Evolutionary conservation across 1,139 yeast species (phyloP).

Genomic region (Suhomyces terraborum): DNA sequence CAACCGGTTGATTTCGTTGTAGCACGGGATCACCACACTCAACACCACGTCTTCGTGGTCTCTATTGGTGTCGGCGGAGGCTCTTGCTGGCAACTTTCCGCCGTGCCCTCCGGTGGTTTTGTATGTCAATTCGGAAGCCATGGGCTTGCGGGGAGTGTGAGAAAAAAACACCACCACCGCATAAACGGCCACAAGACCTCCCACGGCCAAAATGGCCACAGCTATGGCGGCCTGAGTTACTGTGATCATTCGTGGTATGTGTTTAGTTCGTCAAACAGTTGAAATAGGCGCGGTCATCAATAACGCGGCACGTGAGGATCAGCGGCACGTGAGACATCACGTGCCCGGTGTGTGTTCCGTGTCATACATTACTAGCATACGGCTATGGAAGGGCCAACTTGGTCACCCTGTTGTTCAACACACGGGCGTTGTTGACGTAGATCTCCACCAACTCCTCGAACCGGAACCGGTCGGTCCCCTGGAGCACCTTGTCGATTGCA

Average conservation of each 20-base stretch:
- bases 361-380: too few species aligned
- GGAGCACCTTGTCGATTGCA: constrained; percentile 57
- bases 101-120: constrained; percentile 36
- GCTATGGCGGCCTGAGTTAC: constrained; percentile 2
- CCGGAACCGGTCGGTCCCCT: constrained; percentile 57
- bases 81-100: constrained; percentile 34
- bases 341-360: too few species aligned
- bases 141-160: constrained; percentile 63
- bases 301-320: constrained; percentile 1
- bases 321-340: too few species aligned
- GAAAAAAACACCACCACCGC: constrained; percentile 50
- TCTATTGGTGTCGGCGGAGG: constrained; percentile 21
- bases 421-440: constrained; percentile 69
- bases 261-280: background rate
- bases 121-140: constrained; percentile 53
- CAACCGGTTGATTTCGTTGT: constrained; percentile 77
- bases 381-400: constrained; percentile 33
- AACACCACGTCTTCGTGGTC: constrained; percentile 42
- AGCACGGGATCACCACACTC: constrained; percentile 88
- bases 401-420: constrained; percentile 48
- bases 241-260: constrained; percentile 5
- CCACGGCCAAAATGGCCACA: constrained; percentile 6
- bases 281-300: background rate
- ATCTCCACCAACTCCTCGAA: constrained; percentile 73
- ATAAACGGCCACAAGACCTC: constrained; percentile 32